phyloP scores from a whole-genome alignment of 768 basidiomycete species.

The Cytidiella melzeri region DNA sequence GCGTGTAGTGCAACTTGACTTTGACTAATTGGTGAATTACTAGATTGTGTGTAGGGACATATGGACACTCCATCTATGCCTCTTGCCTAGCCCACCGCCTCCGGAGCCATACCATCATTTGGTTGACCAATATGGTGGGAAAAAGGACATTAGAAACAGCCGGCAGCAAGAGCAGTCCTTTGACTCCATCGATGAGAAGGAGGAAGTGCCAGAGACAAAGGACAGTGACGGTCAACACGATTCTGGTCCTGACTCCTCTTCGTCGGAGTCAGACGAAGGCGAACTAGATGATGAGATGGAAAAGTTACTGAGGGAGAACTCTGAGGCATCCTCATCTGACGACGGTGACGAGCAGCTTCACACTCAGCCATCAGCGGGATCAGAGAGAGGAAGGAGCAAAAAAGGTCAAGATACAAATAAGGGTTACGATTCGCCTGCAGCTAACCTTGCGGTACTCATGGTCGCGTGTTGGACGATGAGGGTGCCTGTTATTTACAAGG shows the following conservation, averaged over 20 bases:
- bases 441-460: constrained; percentile 62
- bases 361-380: not conserved
- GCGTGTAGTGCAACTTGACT: no score
- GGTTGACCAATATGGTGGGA: constrained; percentile 25
- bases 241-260: constrained; percentile 14
- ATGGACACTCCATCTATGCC: constrained; percentile 71
- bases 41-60: constrained; percentile 72
- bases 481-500: constrained; percentile 67
- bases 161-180: not conserved
- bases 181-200: not conserved
- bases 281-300: constrained; percentile 32
- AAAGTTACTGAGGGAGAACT: constrained; percentile 34
- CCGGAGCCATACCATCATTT: constrained; percentile 51
- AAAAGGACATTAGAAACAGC: no score
- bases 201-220: not conserved
- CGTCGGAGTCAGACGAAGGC: constrained; percentile 15
- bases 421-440: constrained; percentile 35
- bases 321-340: constrained; percentile 28
- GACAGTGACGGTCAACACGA: not conserved
- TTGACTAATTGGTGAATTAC: no score
- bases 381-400: constrained; percentile 10
- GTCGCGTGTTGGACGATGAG: constrained; percentile 78
- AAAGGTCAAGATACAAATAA: constrained; percentile 22
- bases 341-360: constrained; percentile 15
- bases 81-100: constrained; percentile 53